These are phyloP conservation scores for Neurospora sp. DNA, from an alignment of 495 filamentous ascomycete genomes.

Conservation along the genomic window DNA sequence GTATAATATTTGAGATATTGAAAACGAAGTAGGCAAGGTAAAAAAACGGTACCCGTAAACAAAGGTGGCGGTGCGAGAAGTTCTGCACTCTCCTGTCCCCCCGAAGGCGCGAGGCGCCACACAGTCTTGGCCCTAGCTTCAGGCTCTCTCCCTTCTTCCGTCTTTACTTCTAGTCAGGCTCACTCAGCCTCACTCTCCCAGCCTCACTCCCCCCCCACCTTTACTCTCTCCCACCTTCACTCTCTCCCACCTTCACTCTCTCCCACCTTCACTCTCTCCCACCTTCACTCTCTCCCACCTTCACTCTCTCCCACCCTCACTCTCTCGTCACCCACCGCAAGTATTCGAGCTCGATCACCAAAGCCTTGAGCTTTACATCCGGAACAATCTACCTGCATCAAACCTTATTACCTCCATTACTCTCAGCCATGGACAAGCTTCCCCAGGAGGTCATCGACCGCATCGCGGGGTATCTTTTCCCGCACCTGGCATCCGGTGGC, in stretches of 20 bases:
- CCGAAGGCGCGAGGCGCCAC: not conserved
- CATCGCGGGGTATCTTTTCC: not conserved
- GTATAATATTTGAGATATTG: not conserved
- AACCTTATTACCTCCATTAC: not conserved
- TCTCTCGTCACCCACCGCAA: not conserved
- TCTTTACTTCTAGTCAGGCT: not conserved
- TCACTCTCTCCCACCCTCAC: not conserved
- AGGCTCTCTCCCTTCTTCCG: not conserved
- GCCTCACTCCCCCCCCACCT: not conserved
- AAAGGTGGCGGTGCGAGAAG: not conserved
- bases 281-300: not conserved
- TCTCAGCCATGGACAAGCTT: not conserved
- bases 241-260: not conserved
- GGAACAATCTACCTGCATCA: not conserved
- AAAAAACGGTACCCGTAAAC: not conserved
- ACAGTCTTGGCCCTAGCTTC: not conserved
- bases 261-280: too few relatives aligned
- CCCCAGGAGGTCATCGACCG: not conserved
- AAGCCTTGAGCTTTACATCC: not conserved
- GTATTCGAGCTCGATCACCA: not conserved
- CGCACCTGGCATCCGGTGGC: not conserved
- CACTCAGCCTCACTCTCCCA: not conserved
- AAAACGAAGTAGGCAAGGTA: not conserved
- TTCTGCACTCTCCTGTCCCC: not conserved
- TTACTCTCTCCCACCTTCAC: not conserved